Evolutionary conservation across 805 yeast species (phyloP), one percentile per base, ranked within the genome.

Genomic region (Teunomyces stri): DNA sequence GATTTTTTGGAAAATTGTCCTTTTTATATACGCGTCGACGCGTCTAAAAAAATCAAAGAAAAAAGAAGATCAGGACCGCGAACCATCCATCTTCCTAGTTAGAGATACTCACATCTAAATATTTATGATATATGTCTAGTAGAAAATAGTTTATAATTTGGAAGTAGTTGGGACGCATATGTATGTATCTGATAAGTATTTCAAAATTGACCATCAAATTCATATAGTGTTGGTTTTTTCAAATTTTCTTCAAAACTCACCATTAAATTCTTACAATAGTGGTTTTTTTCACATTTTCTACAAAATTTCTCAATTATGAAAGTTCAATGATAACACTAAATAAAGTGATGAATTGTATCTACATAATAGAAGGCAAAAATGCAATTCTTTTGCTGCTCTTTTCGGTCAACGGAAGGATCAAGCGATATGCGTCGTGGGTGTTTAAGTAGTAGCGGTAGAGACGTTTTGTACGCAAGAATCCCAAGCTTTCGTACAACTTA

Each of bases 381-480:
- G 82, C 79, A 1, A 87, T 72, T 48, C 94, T 64, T 21, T 55
- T 56, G 29, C 53, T 55, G 45, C 65, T 53, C 45, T 73, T 81
- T 20, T 80, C 82, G 2, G 87, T 82, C 13, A 94, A 60, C 2
- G 98, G 98, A 37, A 94, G 64, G 6, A 92, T 84, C 56, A 94
- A 73, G 53, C 97, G 78, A 63, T 76, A 92, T 0, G 99, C 98
- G 68, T 94, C 99, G 60, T 87, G 96, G 53, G 92, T 87, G 63
- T 91, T 92, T 58, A 92, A 65, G 61, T 94, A 94, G 72, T 94
- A 94, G 44, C 96, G 74, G 61, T 82, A 86, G 62, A 92, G 76
- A 48, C 98, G 72, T 57, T 89, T 86, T 43, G 82, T 75, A 43
- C 89, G 70, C 35, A 89, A 59, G 59, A 89, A 89, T 1, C 96